Percentiles rank a stretch among this genome's conserved stretches.
phyloP scores from a whole-genome alignment of 257 asterid species.

The Solanum corneliomulleri region DNA sequence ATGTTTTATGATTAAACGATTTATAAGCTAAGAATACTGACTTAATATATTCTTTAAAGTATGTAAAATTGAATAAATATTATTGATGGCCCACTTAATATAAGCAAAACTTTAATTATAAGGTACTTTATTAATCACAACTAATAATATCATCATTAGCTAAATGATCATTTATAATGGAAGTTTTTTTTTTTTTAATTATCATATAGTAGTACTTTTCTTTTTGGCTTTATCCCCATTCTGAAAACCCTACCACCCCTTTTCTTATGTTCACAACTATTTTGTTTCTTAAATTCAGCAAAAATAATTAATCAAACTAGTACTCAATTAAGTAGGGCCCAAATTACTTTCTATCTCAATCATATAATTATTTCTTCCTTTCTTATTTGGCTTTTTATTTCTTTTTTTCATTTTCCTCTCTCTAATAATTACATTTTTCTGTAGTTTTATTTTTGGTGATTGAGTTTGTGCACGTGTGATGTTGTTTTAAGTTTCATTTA shows the following conservation, averaged over 20 bases:
- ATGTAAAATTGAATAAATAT: neutral
- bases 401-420: neutral
- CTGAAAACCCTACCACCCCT: neutral
- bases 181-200: neutral
- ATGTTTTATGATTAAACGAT: neutral
- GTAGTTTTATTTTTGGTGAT: neutral
- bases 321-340: constrained; percentile 4
- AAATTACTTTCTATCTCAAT: neutral
- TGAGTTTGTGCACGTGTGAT: constrained; percentile 22
- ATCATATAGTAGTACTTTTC: neutral
- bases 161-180: neutral
- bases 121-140: constrained; percentile 9
- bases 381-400: neutral
- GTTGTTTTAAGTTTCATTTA: constrained; percentile 8
- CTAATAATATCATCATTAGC: constrained; percentile 9
- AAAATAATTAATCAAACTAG: neutral
- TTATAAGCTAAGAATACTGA: neutral
- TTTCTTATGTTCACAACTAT: constrained; percentile 5
- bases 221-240: neutral
- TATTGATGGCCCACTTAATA: neutral
- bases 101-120: constrained; percentile 2
- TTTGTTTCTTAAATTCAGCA: constrained; percentile 29
- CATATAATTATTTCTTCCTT: neutral
- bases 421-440: constrained; percentile 5
- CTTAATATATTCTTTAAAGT: neutral